phyloP scores from a whole-genome alignment of 352 stramenopile genomes.

The Phytopythium chamaehyphon region DNA sequence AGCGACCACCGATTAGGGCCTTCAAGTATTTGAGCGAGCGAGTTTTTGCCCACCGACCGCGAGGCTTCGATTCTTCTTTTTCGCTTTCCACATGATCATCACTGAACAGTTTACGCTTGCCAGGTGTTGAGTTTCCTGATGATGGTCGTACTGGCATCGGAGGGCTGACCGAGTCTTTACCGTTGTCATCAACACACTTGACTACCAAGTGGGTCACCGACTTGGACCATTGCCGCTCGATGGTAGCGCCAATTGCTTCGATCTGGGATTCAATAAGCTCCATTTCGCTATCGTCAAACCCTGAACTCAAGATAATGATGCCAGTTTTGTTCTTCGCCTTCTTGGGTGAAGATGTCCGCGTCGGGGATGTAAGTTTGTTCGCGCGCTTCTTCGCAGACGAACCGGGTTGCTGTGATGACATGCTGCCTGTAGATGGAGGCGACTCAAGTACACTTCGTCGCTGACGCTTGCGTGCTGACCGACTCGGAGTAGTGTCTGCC shows the following conservation, averaged over 20 bases:
- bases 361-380: slow-evolving; percentile 9
- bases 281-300: slow-evolving; percentile 39
- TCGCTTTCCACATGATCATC: slow-evolving; percentile 13
- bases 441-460: slow-evolving; percentile 10
- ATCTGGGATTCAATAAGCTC: slow-evolving; percentile 44
- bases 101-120: slow-evolving; percentile 51
- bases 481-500: slow-evolving; percentile 37
- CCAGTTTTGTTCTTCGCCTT: slow-evolving; percentile 13
- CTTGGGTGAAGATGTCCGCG: slow-evolving; percentile 1
- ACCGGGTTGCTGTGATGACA: too few relatives aligned
- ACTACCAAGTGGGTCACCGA: slow-evolving; percentile 81
- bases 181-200: slow-evolving; percentile 58
- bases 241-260: slow-evolving; percentile 32
- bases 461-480: slow-evolving; percentile 18
- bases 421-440: neutral
- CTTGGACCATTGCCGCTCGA: slow-evolving; percentile 45
- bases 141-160: too few relatives aligned
- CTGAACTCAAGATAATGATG: slow-evolving; percentile 60
- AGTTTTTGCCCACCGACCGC: slow-evolving; percentile 71
- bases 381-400: slow-evolving; percentile 19
- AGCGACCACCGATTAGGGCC: slow-evolving; percentile 66
- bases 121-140: slow-evolving; percentile 5
- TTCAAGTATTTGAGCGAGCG: slow-evolving; percentile 87
- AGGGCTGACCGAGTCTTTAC: slow-evolving; percentile 10
- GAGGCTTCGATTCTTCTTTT: slow-evolving; percentile 3